Evolutionary conservation across 2,329 filamentous ascomycete genomes (phyloP).

Genomic region (Monosporascus sp.): DNA sequence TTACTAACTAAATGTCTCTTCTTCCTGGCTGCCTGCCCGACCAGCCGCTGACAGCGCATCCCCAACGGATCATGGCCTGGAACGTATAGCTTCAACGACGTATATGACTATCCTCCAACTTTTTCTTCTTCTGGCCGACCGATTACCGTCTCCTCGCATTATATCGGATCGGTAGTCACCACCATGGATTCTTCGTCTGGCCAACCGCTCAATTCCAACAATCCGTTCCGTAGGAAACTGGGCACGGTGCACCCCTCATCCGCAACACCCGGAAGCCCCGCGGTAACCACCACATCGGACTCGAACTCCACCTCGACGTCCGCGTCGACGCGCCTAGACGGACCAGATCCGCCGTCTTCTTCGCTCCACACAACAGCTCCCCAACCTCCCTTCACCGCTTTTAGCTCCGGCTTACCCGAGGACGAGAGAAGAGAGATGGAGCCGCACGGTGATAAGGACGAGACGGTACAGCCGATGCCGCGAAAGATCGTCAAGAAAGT

Average conservation of each 20-base stretch:
- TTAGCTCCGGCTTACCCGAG: constrained; percentile 27
- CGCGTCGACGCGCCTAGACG: neutral
- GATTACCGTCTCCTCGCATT: constrained; percentile 4
- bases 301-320: constrained; percentile 12
- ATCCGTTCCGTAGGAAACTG: constrained; percentile 47
- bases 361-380: constrained; percentile 2
- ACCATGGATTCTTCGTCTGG: constrained; percentile 31
- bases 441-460: constrained; percentile 24
- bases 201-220: constrained; percentile 38
- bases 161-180: constrained; percentile 4
- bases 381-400: constrained; percentile 24
- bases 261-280: constrained; percentile 9
- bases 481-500: constrained; percentile 61
- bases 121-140: neutral
- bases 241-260: constrained; percentile 14
- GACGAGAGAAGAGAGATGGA: constrained; percentile 21
- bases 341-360: too few species aligned
- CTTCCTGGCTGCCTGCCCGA: constrained; percentile 1
- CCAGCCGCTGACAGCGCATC: neutral
- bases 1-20: neutral
- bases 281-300: constrained; percentile 3
- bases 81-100: constrained; percentile 7
- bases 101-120: too few species aligned
- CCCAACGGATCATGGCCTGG: constrained; percentile 9
- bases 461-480: constrained; percentile 20